A percentile compares a stretch with the other conserved stretches of the same genome.
Conservation (phyloP, 1,284 basidiomycete species). For the Ustilago trichophora region DNA sequence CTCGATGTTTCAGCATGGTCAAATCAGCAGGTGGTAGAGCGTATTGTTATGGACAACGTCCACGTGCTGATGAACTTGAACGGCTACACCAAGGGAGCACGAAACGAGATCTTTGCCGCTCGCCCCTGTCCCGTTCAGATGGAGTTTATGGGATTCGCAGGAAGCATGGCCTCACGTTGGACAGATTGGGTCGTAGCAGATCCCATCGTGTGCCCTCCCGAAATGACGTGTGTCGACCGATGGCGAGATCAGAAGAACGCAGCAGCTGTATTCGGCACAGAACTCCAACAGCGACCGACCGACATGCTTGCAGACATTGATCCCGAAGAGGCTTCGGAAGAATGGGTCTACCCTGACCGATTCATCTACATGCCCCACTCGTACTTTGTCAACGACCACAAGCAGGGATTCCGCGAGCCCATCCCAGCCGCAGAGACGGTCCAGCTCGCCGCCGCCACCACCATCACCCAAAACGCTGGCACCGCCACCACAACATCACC, state of each 20-base stretch:
- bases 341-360: conserved; percentile 71
- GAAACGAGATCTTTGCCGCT: conserved; percentile 74
- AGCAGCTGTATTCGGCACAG: conserved; percentile 24
- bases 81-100: conserved; percentile 75
- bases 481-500: too few species aligned
- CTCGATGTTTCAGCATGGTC: conserved; percentile 71
- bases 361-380: conserved; percentile 70
- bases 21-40: conserved; percentile 69
- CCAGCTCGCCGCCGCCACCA: too few species aligned
- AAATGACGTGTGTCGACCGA: conserved; percentile 68
- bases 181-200: conserved; percentile 75
- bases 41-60: conserved; percentile 71
- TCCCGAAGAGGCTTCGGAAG: conserved; percentile 70
- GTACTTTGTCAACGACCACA: conserved; percentile 75
- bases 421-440: too few species aligned
- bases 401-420: conserved; percentile 70
- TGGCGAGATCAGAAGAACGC: conserved; percentile 64
- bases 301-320: conserved; percentile 71
- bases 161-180: conserved; percentile 73
- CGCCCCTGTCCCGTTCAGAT: conserved; percentile 73
- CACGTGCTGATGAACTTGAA: conserved; percentile 74
- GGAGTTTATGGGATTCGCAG: conserved; percentile 70
- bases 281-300: conserved; percentile 42
- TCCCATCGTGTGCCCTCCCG: conserved; percentile 71
- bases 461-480: too few species aligned